Conservation (phyloP, 176 grass and related monocot genomes). For the Saccharum spontaneum region DNA sequence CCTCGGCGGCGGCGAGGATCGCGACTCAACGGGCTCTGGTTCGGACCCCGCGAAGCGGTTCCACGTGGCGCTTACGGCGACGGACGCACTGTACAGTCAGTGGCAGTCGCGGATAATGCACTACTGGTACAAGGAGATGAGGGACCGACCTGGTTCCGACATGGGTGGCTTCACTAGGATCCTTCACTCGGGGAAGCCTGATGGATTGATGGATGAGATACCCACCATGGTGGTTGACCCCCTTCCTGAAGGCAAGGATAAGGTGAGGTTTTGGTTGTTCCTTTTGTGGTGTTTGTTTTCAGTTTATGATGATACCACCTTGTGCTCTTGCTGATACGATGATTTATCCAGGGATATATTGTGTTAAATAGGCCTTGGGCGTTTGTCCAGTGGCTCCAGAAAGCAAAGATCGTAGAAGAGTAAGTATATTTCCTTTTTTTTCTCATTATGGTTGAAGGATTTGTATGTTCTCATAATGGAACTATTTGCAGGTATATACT, state of each 20-base stretch:
- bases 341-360: slow-evolving; percentile 75
- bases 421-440: slow-evolving; percentile 39
- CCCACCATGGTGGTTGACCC: slow-evolving; percentile 84
- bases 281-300: neutral
- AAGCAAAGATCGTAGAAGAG: slow-evolving; percentile 75
- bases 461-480: slow-evolving; percentile 19
- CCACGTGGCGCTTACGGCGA: slow-evolving; percentile 90
- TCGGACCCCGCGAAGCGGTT: slow-evolving; percentile 61
- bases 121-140: slow-evolving; percentile 93
- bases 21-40: slow-evolving; percentile 6
- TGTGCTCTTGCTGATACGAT: neutral
- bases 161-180: slow-evolving; percentile 98
- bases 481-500: slow-evolving; percentile 81
- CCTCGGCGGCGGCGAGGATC: slow-evolving; percentile 28
- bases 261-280: slow-evolving; percentile 41
- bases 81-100: slow-evolving; percentile 89
- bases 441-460: neutral
- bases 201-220: slow-evolving; percentile 90
- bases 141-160: slow-evolving; percentile 55
- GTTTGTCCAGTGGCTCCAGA: slow-evolving; percentile 94
- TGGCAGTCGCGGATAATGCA: slow-evolving; percentile 98
- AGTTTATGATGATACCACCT: neutral
- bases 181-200: slow-evolving; percentile 82
- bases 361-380: slow-evolving; percentile 99
- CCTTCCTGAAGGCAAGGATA: slow-evolving; percentile 72